Evolutionary conservation across 2,329 filamentous ascomycete genomes (phyloP).

Genomic region (Diaporthe humulicola): DNA sequence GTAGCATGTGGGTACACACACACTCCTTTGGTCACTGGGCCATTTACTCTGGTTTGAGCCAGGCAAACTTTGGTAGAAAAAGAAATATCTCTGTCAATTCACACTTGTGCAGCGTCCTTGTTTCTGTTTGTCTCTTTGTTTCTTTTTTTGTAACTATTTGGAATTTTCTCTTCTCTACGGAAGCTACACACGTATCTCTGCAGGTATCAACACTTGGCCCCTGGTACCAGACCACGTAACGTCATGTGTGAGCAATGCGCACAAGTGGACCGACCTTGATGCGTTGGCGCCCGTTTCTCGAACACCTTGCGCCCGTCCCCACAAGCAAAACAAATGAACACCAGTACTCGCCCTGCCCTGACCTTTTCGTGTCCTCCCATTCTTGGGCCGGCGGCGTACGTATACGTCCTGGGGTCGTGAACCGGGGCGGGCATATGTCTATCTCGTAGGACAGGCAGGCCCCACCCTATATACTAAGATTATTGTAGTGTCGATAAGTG

Average conservation of each 20-base stretch:
- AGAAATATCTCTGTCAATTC: neutral
- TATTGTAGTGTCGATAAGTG: constrained; percentile 28
- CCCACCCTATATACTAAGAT: constrained; percentile 32
- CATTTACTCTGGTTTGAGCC: neutral
- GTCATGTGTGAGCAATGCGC: constrained; percentile 10
- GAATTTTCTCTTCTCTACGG: neutral
- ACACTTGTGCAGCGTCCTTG: too few species aligned
- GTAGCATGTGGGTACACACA: constrained; percentile 14
- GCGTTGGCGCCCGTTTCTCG: constrained; percentile 22
- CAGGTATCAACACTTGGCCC: constrained; percentile 14
- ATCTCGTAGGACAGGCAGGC: neutral
- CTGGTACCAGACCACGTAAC: constrained; percentile 29
- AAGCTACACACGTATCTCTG: constrained; percentile 19
- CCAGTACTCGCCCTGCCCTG: neutral
- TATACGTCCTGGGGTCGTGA: constrained; percentile 4
- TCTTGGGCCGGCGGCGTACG: neutral
- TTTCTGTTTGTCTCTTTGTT: neutral
- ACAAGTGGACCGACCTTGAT: constrained; percentile 8
- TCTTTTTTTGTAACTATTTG: neutral
- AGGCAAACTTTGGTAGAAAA: neutral
- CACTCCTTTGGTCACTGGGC: constrained; percentile 14
- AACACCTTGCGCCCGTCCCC: constrained; percentile 1
- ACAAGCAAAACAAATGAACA: constrained; percentile 13
- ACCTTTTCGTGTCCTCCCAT: constrained; percentile 1
- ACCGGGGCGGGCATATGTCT: neutral